Evolutionary conservation across 768 basidiomycete genomes (phyloP).

Genomic region (Suillus alpinus): DNA sequence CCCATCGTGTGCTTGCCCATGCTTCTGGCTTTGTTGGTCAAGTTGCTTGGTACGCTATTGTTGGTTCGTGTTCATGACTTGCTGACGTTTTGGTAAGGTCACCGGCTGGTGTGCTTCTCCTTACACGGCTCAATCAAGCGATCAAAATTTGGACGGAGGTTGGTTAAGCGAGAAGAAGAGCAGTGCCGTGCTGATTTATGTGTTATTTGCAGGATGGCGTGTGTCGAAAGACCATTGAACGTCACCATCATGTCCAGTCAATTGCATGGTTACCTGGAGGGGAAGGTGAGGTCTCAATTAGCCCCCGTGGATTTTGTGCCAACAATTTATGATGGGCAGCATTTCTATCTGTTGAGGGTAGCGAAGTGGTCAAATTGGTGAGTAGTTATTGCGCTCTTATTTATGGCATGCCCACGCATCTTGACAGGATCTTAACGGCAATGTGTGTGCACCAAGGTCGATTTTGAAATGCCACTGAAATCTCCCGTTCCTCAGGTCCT

Average conservation of each 20-base stretch:
- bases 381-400: constrained; percentile 12
- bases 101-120: constrained; percentile 55
- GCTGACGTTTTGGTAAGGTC: constrained; percentile 43
- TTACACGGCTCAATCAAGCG: constrained; percentile 63
- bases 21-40: constrained; percentile 72
- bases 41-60: constrained; percentile 58
- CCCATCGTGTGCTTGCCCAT: constrained; percentile 64
- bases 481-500: constrained; percentile 38
- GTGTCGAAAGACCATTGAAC: constrained; percentile 62
- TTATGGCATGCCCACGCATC: constrained; percentile 7
- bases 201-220: constrained; percentile 53
- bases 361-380: constrained; percentile 58
- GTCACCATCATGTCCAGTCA: constrained; percentile 53
- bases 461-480: not conserved
- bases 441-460: constrained; percentile 32
- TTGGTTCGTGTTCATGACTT: not conserved
- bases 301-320: not conserved
- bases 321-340: constrained; percentile 32
- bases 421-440: constrained; percentile 55
- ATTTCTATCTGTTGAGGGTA: constrained; percentile 71
- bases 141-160: constrained; percentile 77
- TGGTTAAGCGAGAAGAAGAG: not conserved
- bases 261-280: constrained; percentile 69
- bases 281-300: constrained; percentile 38
- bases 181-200: not conserved